Base-by-base conservation (phyloP, 1,284 basidiomycete genomes). In the Farysia itapuensis region DNA sequence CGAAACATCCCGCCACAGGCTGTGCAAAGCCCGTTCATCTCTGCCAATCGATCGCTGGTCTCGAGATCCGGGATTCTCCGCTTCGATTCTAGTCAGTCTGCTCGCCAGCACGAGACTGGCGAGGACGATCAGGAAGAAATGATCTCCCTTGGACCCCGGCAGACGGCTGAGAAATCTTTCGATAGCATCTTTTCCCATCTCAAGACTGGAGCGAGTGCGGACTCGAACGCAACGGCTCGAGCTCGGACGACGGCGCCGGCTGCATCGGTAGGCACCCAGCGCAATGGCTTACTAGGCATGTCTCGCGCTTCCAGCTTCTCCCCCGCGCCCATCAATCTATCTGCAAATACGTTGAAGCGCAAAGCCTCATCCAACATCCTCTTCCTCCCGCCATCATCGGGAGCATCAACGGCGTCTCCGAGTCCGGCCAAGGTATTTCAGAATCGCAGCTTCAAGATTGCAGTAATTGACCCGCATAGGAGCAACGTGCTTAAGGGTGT, bases 271-370 rank as follows among this genome's bases (percentile, higher is more conserved):
- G 18, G 11, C 18, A 33, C 31, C 8, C 31, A 33, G 18, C 31
- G 31, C 31, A 33, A 33, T 16, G 43, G 57, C 34, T 43, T 60
- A 9, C 43, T 60, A 15, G 46, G 46, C 39, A 60, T 60, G 50
- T 60, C 57, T 32, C 57, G 57, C 21, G 57, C 57, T 16, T 45
- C 50, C 28, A 60, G 57, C 46, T 60, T 60, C 46, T 60, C 57
- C 13, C 43, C 50, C 26, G 50, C 42, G 31, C 44, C 42, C 19
- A 28, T 39, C 21, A 25, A 40, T 8, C 22, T 35, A 22, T 15
- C 30, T 22, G 12, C 45, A 16, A 14, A 42, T 16, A 24, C 43
- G 31, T 35, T 11, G 25, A 39, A 50, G 36, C 50, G 57, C 24
- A 60, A 53, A 24, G 13, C 32, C 30, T 12, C 34, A 25, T 12